A percentile compares a stretch with the other conserved stretches of the same genome.
These are phyloP conservation scores for Phytophthora sp. DNA, from an alignment of 352 stramenopile species.

Conservation along the genomic window DNA sequence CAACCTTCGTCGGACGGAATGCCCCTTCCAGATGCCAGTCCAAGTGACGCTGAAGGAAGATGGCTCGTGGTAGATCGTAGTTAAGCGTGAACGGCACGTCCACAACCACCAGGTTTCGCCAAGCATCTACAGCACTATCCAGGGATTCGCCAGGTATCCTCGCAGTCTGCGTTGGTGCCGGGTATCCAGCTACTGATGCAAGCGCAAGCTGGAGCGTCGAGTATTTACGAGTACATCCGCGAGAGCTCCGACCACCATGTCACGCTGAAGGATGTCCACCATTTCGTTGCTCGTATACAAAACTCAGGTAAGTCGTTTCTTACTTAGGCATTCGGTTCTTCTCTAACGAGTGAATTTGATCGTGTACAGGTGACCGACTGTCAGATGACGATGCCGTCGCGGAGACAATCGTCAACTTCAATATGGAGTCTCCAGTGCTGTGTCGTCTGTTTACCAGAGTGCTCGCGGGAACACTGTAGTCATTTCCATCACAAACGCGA, in stretches of 20 bases:
- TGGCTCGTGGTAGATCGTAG: background rate
- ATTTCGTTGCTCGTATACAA: background rate
- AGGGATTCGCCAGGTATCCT: conserved; percentile 25
- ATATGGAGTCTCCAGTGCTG: background rate
- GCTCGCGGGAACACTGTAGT: too few species aligned
- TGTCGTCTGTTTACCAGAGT: too few species aligned
- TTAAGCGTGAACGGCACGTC: conserved; percentile 5
- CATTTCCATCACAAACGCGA: too few species aligned
- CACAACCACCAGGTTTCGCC: conserved; percentile 10
- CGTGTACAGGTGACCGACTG: background rate
- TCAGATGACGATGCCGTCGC: conserved; percentile 13
- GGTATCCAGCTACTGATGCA: conserved; percentile 15
- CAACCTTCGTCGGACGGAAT: too few species aligned
- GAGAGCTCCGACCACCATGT: conserved; percentile 11
- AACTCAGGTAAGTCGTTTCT: background rate
- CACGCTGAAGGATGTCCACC: conserved; percentile 1
- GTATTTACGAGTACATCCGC: conserved; percentile 16
- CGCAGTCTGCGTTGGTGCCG: background rate
- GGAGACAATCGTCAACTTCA: conserved; percentile 12
- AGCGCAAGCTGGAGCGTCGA: background rate
- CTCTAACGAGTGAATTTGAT: background rate
- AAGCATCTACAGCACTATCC: conserved; percentile 14
- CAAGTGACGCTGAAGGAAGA: background rate
- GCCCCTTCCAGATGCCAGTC: conserved; percentile 20
- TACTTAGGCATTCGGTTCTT: background rate